phyloP scores from a whole-genome alignment of 2,329 filamentous ascomycete species.

The Sclerotinia glacialis region DNA sequence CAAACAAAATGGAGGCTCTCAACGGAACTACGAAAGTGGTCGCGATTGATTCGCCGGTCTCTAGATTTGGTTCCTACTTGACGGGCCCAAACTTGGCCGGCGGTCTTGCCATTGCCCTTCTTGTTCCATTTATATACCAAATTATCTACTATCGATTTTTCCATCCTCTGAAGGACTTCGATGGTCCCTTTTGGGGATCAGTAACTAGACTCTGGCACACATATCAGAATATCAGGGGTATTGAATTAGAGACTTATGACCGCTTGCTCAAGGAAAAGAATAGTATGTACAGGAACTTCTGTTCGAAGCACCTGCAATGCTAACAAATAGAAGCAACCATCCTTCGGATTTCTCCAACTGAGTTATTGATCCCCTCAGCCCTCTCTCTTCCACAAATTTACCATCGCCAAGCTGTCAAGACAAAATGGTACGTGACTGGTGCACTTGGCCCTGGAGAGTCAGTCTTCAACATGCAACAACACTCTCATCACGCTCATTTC shows the following conservation, averaged over 20 bases:
- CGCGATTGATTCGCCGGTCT: neutral
- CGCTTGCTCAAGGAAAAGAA: slow-evolving; percentile 48
- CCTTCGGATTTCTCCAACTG: slow-evolving; percentile 51
- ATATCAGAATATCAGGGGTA: slow-evolving; percentile 49
- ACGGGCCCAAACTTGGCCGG: neutral
- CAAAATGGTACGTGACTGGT: slow-evolving; percentile 57
- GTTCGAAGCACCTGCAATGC: neutral
- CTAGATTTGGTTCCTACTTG: neutral
- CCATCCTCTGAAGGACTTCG: slow-evolving; percentile 51
- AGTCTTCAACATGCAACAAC: slow-evolving; percentile 57
- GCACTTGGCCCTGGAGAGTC: slow-evolving; percentile 55
- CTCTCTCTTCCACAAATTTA: slow-evolving; percentile 56
- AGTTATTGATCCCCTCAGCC: slow-evolving; percentile 53
- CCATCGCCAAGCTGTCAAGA: slow-evolving; percentile 54
- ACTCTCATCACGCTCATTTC: slow-evolving; percentile 49
- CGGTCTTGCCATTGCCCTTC: neutral
- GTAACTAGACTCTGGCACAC: slow-evolving; percentile 54
- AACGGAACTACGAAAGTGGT: neutral
- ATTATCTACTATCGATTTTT: slow-evolving; percentile 51
- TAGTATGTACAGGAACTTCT: slow-evolving; percentile 40
- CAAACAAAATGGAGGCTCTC: neutral
- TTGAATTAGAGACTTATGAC: slow-evolving; percentile 46
- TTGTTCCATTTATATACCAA: slow-evolving; percentile 37
- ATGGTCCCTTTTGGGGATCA: slow-evolving; percentile 53
- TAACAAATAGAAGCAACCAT: slow-evolving; percentile 45